phyloP scores from a whole-genome alignment of 2,329 filamentous ascomycete species.

The Lojkania enalia region DNA sequence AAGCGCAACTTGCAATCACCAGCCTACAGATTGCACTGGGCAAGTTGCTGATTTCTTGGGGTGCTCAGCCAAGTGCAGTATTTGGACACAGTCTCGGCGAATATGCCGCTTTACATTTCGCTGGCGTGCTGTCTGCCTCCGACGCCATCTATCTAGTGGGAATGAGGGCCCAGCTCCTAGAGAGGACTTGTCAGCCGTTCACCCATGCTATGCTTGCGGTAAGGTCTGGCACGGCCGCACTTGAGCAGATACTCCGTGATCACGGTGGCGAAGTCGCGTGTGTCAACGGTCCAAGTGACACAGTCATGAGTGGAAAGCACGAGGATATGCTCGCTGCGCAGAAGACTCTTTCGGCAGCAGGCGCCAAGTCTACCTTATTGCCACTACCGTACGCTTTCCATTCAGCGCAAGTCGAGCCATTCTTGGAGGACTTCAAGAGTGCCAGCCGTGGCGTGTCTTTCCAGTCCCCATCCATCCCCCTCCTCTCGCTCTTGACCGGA shows the following conservation, averaged over 20 bases:
- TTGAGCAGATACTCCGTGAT: slow-evolving; percentile 10
- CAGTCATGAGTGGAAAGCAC: slow-evolving; percentile 28
- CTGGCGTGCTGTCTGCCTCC: slow-evolving; percentile 37
- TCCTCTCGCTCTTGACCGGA: slow-evolving; percentile 19
- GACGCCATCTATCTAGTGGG: slow-evolving; percentile 45
- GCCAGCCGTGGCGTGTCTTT: slow-evolving; percentile 29
- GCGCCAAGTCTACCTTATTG: slow-evolving; percentile 5
- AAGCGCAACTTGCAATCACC: slow-evolving; percentile 45
- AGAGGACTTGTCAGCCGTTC: slow-evolving; percentile 22
- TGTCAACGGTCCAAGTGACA: slow-evolving; percentile 29
- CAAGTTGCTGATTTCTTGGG: slow-evolving; percentile 14
- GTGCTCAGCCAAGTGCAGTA: slow-evolving; percentile 16
- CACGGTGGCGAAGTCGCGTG: slow-evolving; percentile 25
- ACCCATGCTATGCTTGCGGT: slow-evolving; percentile 38
- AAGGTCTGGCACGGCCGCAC: slow-evolving; percentile 11
- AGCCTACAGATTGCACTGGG: slow-evolving; percentile 45
- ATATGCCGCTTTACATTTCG: slow-evolving; percentile 43
- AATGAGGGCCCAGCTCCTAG: slow-evolving; percentile 36
- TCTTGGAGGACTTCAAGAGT: slow-evolving; percentile 45
- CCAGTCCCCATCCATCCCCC: slow-evolving; percentile 27
- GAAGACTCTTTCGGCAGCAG: not conserved
- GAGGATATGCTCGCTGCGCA: slow-evolving; percentile 5
- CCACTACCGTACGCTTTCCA: slow-evolving; percentile 20
- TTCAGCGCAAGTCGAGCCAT: slow-evolving; percentile 42
- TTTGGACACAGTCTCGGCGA: slow-evolving; percentile 43